Percentiles rank a stretch among this genome's conserved stretches.
These are phyloP conservation scores for Gossypium davidsonii DNA, from an alignment of 441 rosid species.

Conservation along the genomic window DNA sequence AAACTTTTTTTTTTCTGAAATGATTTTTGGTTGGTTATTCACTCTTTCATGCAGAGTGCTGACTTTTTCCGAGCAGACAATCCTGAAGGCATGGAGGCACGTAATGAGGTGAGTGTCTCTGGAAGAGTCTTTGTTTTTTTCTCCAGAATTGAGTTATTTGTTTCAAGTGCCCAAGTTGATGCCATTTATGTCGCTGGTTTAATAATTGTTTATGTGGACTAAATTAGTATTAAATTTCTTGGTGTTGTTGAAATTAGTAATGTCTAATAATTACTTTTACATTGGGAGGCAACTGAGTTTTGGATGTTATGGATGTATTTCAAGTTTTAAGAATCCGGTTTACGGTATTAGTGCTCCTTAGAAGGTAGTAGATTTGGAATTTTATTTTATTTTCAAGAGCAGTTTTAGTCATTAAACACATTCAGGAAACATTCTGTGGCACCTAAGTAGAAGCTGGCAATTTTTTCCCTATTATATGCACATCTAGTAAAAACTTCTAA, in stretches of 20 bases:
- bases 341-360: neutral
- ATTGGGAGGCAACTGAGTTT: neutral
- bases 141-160: neutral
- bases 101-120: constrained; percentile 70
- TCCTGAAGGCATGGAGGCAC: constrained; percentile 97
- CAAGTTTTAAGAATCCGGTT: neutral
- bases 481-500: neutral
- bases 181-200: neutral
- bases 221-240: neutral
- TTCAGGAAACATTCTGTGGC: neutral
- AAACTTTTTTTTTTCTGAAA: constrained; percentile 11
- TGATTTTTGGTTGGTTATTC: constrained; percentile 21
- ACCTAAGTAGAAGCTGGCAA: neutral
- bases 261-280: neutral
- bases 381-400: neutral
- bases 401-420: neutral
- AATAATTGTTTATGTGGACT: neutral
- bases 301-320: neutral
- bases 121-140: neutral
- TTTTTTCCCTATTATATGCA: neutral
- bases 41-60: constrained; percentile 62
- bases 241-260: neutral
- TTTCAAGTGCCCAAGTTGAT: neutral
- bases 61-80: constrained; percentile 97
- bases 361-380: neutral